These are phyloP conservation scores for Leptographium wingfieldii DNA, from an alignment of 2,329 filamentous ascomycete genomes.

Conservation along the genomic window DNA sequence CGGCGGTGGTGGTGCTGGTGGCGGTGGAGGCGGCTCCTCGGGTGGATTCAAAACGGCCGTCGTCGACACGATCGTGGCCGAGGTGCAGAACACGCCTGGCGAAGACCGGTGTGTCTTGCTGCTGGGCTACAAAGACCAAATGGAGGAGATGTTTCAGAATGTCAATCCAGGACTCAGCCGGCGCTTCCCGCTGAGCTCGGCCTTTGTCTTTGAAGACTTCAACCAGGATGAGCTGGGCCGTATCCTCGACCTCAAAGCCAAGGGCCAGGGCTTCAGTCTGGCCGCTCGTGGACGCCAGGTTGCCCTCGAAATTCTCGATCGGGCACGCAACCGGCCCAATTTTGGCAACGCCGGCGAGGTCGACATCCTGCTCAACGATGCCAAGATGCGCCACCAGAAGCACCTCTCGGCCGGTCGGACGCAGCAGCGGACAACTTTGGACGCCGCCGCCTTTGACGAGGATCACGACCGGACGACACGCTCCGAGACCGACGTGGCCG, in stretches of 20 bases:
- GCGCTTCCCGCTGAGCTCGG: constrained; percentile 50
- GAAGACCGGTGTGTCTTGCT: constrained; percentile 63
- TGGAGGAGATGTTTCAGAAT: constrained; percentile 62
- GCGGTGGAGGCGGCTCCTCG: constrained; percentile 10
- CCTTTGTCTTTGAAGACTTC: constrained; percentile 61
- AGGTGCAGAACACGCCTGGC: constrained; percentile 55
- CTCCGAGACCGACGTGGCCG: constrained; percentile 33
- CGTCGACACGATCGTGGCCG: constrained; percentile 61
- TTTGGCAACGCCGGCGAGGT: constrained; percentile 67
- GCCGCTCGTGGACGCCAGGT: constrained; percentile 38
- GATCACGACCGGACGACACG: constrained; percentile 40
- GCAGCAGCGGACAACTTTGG: constrained; percentile 5
- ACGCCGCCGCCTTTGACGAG: constrained; percentile 40
- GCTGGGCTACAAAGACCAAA: constrained; percentile 56
- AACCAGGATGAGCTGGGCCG: constrained; percentile 38
- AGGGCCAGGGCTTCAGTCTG: constrained; percentile 36
- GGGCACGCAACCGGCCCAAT: constrained; percentile 48
- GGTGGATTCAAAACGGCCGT: constrained; percentile 48
- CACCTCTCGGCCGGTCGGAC: constrained; percentile 13
- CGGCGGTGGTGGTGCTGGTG: constrained; percentile 18
- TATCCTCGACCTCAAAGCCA: constrained; percentile 54
- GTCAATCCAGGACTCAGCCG: constrained; percentile 57
- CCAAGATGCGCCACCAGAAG: constrained; percentile 32
- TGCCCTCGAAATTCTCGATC: constrained; percentile 45
- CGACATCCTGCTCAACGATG: constrained; percentile 49